Evolutionary conservation across 768 basidiomycete genomes (phyloP), one percentile per base, ranked within the genome.

Genomic region (Lyophyllum decastes): DNA sequence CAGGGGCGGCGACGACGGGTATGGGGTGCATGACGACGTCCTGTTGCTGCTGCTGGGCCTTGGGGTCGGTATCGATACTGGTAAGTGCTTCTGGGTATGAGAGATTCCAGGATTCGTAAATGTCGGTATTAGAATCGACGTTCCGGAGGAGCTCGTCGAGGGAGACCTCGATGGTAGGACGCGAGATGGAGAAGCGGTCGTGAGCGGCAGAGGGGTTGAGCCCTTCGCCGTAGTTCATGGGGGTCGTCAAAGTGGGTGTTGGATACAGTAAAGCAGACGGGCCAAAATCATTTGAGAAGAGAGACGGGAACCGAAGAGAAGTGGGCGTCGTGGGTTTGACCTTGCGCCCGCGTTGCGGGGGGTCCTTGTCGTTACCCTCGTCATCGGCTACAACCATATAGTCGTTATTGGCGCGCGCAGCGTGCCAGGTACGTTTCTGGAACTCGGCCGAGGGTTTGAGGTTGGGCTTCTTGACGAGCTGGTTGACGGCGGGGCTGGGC

Each of bases 91-190:
- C 51, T 3, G 51, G 48, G 52, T 58, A 63, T 51, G 60, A 55
- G 45, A 58, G 49, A 33, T 54, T 44, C 59, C 63, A 64, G 40
- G 62, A 30, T 24, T 68, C 68, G 38, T 64, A 63, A 21, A 61
- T 51, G 21, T 68, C 70, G 44, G 64, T 55, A 19, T 70, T 60
- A 0, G 54, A 34, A 25, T 79, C 85, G 64, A 78, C 76, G 52
- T 72, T 73, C 60, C 80, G 78, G 58, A 94, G 81, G 57, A 94
- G 79, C 60, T 94, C 91, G 62, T 94, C 91, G n/a, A 94, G 82
- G 4, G 89, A 87, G 25, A 93, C 83, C 68, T 94, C 91, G 66
- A 93, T 92, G 43, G 92, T 93, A 0, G 91, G 92, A 11, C 91
- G 85, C 9, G 76, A 69, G 60, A 93, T 85, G 70, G 80, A 81